Conservation (phyloP, 768 basidiomycete genomes). For the Scleroderma citrinum region DNA sequence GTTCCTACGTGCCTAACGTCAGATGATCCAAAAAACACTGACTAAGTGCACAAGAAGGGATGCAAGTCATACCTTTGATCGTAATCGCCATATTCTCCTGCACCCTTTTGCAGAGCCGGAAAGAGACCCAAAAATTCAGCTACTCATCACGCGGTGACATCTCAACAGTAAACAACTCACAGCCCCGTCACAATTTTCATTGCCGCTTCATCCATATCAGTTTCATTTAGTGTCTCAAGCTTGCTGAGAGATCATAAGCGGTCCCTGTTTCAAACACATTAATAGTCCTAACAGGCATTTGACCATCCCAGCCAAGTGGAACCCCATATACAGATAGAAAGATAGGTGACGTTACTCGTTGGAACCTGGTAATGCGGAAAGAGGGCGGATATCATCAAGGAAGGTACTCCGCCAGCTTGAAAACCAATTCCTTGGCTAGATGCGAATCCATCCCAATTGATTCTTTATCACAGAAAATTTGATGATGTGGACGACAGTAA, state of each 20-base stretch:
- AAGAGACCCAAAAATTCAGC: neutral
- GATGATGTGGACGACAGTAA: neutral
- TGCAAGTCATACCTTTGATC: conserved; percentile 43
- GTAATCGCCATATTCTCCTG: conserved; percentile 56
- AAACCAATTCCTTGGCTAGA: conserved; percentile 58
- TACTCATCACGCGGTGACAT: conserved; percentile 4
- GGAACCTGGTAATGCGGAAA: conserved; percentile 43
- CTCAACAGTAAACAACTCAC: conserved; percentile 44
- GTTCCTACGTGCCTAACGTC: conserved; percentile 35
- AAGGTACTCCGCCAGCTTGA: conserved; percentile 65
- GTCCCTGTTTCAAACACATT: conserved; percentile 43
- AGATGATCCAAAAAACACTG: conserved; percentile 1
- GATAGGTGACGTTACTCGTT: neutral
- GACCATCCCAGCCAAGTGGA: conserved; percentile 35
- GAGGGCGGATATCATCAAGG: conserved; percentile 54
- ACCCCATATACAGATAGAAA: conserved; percentile 18
- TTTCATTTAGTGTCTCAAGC: conserved; percentile 11
- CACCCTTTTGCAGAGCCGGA: conserved; percentile 32
- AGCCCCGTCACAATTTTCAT: conserved; percentile 57
- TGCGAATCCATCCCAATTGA: neutral
- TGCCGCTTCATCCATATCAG: conserved; percentile 39
- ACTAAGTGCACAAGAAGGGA: conserved; percentile 3
- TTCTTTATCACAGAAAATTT: conserved; percentile 1
- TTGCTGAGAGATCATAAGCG: conserved; percentile 47
- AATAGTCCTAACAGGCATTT: conserved; percentile 45